Conservation (phyloP, 352 stramenopile genomes). For the Phytophthora capsici region DNA sequence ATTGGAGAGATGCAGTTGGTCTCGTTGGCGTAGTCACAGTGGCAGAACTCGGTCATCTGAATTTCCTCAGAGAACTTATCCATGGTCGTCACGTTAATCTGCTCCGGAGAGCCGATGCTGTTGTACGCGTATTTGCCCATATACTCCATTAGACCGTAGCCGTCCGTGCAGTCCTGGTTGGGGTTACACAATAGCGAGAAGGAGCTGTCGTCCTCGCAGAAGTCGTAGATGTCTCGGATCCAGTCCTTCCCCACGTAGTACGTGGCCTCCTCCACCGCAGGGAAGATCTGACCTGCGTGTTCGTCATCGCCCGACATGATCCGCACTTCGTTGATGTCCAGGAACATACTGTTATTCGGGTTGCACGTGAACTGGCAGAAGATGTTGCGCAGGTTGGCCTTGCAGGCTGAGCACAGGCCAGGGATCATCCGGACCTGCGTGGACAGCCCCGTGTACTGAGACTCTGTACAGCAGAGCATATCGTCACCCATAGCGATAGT, state of each 20-base stretch:
- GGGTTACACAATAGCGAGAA: constrained; percentile 67
- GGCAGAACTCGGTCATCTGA: constrained; percentile 48
- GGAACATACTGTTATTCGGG: constrained; percentile 69
- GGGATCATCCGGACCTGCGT: constrained; percentile 69
- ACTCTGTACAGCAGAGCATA: constrained; percentile 70
- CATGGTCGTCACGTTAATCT: constrained; percentile 70
- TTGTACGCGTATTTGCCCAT: constrained; percentile 73
- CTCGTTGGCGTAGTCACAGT: constrained; percentile 45
- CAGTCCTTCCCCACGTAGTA: constrained; percentile 71
- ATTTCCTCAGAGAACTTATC: constrained; percentile 24
- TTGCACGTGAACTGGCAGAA: constrained; percentile 73
- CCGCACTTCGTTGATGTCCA: constrained; percentile 60
- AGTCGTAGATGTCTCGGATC: constrained; percentile 74
- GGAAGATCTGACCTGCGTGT: constrained; percentile 45
- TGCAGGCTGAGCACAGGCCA: constrained; percentile 60
- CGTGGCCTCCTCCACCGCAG: constrained; percentile 58
- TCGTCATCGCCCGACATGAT: constrained; percentile 55
- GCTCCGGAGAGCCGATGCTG: constrained; percentile 60
- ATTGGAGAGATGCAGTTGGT: constrained; percentile 56
- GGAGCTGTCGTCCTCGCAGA: constrained; percentile 58
- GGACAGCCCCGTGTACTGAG: constrained; percentile 57
- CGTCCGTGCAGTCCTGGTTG: constrained; percentile 57
- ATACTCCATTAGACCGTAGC: constrained; percentile 59
- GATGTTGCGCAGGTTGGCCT: constrained; percentile 70
- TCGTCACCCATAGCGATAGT: constrained; percentile 49